Evolutionary conservation across 352 stramenopile genomes (phyloP).

Genomic region (Globisporangium heterothallicum): DNA sequence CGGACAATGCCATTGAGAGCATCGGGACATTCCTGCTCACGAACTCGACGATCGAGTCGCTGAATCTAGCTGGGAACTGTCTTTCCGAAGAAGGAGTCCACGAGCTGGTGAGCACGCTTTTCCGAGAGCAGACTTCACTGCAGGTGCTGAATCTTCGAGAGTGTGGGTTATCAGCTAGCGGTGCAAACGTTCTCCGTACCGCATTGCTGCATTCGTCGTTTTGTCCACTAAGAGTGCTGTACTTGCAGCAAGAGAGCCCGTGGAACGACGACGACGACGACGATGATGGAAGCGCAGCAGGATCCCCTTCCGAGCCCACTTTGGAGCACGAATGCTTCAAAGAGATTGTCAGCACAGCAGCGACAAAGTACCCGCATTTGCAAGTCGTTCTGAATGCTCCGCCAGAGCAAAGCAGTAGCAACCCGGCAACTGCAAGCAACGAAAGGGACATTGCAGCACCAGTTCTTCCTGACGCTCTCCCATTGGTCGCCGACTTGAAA

Average conservation of each 20-base stretch:
- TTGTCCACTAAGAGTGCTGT: constrained; percentile 14
- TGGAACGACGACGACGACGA: constrained; percentile 2
- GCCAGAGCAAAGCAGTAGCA: not conserved
- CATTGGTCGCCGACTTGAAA: too few species aligned
- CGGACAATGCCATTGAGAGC: constrained; percentile 31
- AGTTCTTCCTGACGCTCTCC: not conserved
- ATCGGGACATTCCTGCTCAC: constrained; percentile 20
- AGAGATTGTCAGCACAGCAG: not conserved
- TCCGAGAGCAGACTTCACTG: constrained; percentile 20
- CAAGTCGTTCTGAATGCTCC: not conserved
- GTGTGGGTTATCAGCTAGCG: constrained; percentile 22
- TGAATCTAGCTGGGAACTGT: constrained; percentile 30
- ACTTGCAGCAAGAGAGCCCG: too few species aligned
- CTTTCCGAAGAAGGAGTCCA: constrained; percentile 31
- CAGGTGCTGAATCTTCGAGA: constrained; percentile 25
- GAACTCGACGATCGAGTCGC: constrained; percentile 18
- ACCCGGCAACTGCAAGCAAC: not conserved
- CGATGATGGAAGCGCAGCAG: not conserved
- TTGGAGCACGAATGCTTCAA: not conserved
- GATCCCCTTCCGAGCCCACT: too few species aligned
- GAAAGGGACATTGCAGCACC: not conserved
- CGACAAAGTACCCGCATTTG: constrained; percentile 8
- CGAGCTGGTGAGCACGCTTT: constrained; percentile 28
- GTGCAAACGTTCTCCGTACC: constrained; percentile 4
- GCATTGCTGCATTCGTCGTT: not conserved